Evolutionary conservation across 139 green algal species (phyloP).

Genomic region (Spirogloea muscicola): DNA sequence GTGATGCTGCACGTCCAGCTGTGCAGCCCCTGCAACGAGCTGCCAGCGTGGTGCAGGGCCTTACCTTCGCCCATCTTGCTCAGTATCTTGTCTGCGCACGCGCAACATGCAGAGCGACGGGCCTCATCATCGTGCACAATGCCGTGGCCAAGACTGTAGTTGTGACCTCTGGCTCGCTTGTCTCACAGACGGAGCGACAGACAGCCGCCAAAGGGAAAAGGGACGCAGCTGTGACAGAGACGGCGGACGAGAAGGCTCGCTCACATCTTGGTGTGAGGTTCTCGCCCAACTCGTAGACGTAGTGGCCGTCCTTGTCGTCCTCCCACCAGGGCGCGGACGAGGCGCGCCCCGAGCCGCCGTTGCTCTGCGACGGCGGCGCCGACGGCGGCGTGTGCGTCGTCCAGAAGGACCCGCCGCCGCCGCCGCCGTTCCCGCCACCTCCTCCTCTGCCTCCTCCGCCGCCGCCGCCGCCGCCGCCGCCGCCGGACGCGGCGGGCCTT

Average conservation of each 20-base stretch:
- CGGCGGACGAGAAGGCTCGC: background rate
- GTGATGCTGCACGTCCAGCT: background rate
- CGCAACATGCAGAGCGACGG: background rate
- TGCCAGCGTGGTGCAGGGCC: too few species aligned
- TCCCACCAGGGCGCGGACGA: slow-evolving; percentile 40
- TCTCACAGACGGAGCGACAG: background rate
- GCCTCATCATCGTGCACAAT: background rate
- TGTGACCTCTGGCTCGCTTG: background rate
- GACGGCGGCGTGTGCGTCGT: too few species aligned
- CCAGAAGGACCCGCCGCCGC: too few species aligned
- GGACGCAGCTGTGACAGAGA: background rate
- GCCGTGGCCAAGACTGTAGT: background rate
- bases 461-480: too few species aligned
- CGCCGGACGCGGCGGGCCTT: too few species aligned
- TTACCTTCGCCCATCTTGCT: slow-evolving; percentile 88
- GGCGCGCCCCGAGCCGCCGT: too few species aligned
- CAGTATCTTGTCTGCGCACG: slow-evolving; percentile 83
- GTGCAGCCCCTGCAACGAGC: background rate
- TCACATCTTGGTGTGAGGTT: slow-evolving; percentile 52
- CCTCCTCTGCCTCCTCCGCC: too few species aligned
- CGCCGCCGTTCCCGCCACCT: too few species aligned
- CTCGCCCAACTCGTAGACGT: slow-evolving; percentile 55
- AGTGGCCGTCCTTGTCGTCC: slow-evolving; percentile 56
- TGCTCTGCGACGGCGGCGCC: too few species aligned
- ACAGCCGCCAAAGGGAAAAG: background rate